phyloP scores from a whole-genome alignment of 768 basidiomycete genomes.

The Suillus clintonianus region DNA sequence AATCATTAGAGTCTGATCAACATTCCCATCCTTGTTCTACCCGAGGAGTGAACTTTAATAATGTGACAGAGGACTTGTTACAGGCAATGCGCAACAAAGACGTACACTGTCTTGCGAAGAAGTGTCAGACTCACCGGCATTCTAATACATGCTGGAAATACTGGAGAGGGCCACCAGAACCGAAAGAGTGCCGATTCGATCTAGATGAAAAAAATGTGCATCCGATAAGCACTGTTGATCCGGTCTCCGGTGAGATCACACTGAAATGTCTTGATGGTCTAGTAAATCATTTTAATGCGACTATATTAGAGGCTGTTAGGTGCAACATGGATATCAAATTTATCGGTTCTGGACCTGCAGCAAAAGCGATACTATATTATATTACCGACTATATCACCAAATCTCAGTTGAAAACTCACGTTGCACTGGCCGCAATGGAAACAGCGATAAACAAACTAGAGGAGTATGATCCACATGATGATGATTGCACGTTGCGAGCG shows the following conservation, averaged over 20 bases:
- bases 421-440: slow-evolving; percentile 41
- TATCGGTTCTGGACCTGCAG: slow-evolving; percentile 40
- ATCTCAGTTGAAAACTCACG: slow-evolving; percentile 40
- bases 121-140: slow-evolving; percentile 38
- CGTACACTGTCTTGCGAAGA: slow-evolving; percentile 20
- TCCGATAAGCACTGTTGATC: slow-evolving; percentile 15
- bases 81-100: slow-evolving; percentile 17
- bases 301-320: slow-evolving; percentile 35
- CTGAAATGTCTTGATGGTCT: slow-evolving; percentile 38
- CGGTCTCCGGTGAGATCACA: slow-evolving; percentile 19
- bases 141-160: slow-evolving; percentile 41
- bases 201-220: slow-evolving; percentile 22
- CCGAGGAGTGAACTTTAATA: slow-evolving; percentile 2
- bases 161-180: slow-evolving; percentile 22
- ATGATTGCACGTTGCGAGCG: slow-evolving; percentile 19
- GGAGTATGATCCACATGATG: slow-evolving; percentile 11
- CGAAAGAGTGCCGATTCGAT: slow-evolving; percentile 32
- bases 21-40: slow-evolving; percentile 20
- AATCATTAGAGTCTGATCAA: too few species aligned
- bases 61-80: neutral
- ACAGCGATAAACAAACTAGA: slow-evolving; percentile 33
- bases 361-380: slow-evolving; percentile 47
- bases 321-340: slow-evolving; percentile 54
- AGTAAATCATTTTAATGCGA: slow-evolving; percentile 46
- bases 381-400: slow-evolving; percentile 54